These are phyloP conservation scores for Digitaria exilis DNA, from an alignment of 202 grass and related monocot species.

Conservation along the genomic window DNA sequence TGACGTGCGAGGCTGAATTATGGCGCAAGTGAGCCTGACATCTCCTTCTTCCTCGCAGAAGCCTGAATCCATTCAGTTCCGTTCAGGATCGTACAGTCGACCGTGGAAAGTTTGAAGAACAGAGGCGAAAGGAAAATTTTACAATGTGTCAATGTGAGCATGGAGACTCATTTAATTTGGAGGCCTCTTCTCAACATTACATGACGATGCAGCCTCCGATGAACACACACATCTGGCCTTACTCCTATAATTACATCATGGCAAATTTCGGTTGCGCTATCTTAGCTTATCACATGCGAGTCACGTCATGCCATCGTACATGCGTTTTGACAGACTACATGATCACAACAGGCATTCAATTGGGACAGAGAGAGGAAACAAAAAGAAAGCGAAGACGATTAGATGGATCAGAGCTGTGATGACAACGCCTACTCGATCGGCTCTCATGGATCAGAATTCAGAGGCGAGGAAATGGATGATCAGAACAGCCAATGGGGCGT, in stretches of 20 bases:
- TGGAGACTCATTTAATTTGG: neutral
- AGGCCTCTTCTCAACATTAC: neutral
- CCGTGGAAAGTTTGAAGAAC: neutral
- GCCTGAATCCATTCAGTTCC: too few species aligned
- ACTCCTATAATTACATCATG: slow-evolving; percentile 34
- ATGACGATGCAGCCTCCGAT: neutral
- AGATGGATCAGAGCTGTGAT: neutral
- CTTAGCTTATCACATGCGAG: slow-evolving; percentile 36
- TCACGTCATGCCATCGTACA: slow-evolving; percentile 36
- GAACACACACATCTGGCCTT: neutral
- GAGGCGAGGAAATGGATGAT: neutral
- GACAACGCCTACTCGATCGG: slow-evolving; percentile 8
- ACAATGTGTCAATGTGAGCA: neutral
- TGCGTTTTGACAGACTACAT: slow-evolving; percentile 23
- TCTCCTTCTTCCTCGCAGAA: neutral
- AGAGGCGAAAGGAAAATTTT: neutral
- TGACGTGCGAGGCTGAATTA: neutral
- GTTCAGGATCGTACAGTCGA: neutral
- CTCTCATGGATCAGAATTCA: neutral
- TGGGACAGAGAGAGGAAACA: neutral
- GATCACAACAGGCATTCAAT: slow-evolving; percentile 27
- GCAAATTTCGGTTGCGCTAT: slow-evolving; percentile 18
- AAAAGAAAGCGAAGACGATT: neutral
- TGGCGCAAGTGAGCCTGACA: neutral
- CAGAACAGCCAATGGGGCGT: slow-evolving; percentile 82